Evolutionary conservation across 108 stramenopile genomes (phyloP).

Genomic region (Cyclotella baltica): DNA sequence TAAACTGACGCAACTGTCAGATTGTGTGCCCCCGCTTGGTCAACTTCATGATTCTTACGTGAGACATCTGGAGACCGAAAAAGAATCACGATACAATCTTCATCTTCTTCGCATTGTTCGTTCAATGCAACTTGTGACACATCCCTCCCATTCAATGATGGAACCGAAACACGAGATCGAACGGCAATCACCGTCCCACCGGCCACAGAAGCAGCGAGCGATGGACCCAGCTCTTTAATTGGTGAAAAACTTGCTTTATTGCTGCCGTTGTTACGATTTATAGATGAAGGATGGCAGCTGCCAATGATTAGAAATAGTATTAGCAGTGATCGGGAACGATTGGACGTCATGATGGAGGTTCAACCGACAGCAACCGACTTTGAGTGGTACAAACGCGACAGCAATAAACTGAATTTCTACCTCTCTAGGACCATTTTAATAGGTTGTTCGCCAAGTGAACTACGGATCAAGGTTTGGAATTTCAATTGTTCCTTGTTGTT

Average conservation of each 20-base stretch:
- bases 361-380: too few relatives aligned
- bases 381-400: too few relatives aligned
- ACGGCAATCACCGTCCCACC: slow-evolving; percentile 54
- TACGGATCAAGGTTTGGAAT: too few relatives aligned
- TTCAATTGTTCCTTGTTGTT: too few relatives aligned
- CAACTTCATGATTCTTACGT: background rate
- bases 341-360: too few relatives aligned
- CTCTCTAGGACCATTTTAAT: too few relatives aligned
- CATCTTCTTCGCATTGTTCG: slow-evolving; percentile 10
- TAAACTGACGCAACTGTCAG: slow-evolving; percentile 34
- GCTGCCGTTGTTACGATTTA: slow-evolving; percentile 13
- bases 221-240: slow-evolving; percentile 47
- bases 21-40: slow-evolving; percentile 23
- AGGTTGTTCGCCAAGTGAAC: too few relatives aligned
- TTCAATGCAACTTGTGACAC: background rate
- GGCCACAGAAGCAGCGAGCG: slow-evolving; percentile 53
- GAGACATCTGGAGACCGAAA: slow-evolving; percentile 41
- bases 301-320: too few relatives aligned
- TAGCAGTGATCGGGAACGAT: too few relatives aligned
- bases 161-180: slow-evolving; percentile 19
- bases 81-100: slow-evolving; percentile 43
- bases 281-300: too few relatives aligned
- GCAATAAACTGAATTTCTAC: too few relatives aligned
- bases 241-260: slow-evolving; percentile 35
- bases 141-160: too few relatives aligned